Evolutionary conservation across 306 rosid species (phyloP), one percentile per base, ranked within the genome.

Genomic region (Castanea mollissima): DNA sequence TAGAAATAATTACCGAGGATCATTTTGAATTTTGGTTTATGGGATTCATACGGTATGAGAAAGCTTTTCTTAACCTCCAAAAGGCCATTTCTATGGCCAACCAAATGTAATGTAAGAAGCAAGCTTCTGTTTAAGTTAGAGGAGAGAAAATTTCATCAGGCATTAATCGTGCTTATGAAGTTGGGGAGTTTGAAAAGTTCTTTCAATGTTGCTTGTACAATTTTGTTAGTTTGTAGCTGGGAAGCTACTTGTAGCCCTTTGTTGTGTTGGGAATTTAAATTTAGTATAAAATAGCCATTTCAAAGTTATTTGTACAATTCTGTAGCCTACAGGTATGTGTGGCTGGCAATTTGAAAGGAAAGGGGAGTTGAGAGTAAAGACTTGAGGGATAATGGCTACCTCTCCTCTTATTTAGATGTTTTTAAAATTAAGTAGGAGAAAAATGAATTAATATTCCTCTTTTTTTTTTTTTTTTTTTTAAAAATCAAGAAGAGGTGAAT

Each of bases 11-110:
- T 63, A 91, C 98, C 0, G 73, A 85, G 8, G 98, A 93, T 84
- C 86, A 55, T 64, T 91, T 77, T 73, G 98, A 91, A 35, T 91
- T 93, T 85, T 93, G 98, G 95, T 93, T 93, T 74, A 64, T 93
- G 90, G 98, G 98, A 8, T 91, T 93, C 86, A 38, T 93, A 58
- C 67, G 92, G 71, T 89, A 89, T 80, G 92, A 90, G 52, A 87
- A 89, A 83, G 98, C 98, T 60, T 78, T 82, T n/a, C 81, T 10
- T 51, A 91, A 86, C 83, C 93, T 91, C 62, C 85, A 84, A 25
- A 90, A 89, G 85, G 97, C 92, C 55, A 77, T 93, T 79, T 85
- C 90, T 62, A 74, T 86, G 80, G 79, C 82, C 69, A 82, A 67
- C 78, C 68, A 52, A 1, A 13, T 29, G 54, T 51, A n/a, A 18